Evolutionary conservation across 768 basidiomycete species (phyloP).

Genomic region (Boletales sp.): DNA sequence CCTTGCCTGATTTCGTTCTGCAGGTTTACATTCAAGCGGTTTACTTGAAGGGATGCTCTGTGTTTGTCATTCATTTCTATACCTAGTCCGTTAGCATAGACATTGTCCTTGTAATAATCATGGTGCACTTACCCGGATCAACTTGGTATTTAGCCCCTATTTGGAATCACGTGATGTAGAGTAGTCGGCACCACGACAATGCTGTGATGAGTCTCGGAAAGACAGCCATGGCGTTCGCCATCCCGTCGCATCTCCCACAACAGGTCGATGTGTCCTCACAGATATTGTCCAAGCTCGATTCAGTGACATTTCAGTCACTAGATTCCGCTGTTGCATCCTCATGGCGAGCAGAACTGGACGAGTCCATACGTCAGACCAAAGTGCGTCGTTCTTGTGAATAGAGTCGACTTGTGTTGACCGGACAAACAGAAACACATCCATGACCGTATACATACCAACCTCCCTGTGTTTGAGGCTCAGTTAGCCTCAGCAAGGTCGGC

Average conservation of each 20-base stretch:
- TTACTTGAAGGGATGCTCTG: conserved; percentile 28
- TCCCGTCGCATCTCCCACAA: conserved; percentile 72
- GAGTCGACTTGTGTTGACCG: neutral
- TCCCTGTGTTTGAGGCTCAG: conserved; percentile 63
- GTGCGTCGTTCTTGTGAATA: conserved; percentile 35
- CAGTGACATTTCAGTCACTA: conserved; percentile 53
- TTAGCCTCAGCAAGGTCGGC: conserved; percentile 59
- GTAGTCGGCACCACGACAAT: neutral
- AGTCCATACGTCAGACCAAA: conserved; percentile 67
- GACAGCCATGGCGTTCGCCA: conserved; percentile 63
- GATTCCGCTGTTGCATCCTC: conserved; percentile 58
- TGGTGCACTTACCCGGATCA: neutral
- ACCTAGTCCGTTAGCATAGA: conserved; percentile 29
- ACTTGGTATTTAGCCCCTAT: too few relatives aligned
- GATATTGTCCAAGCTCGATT: conserved; percentile 68
- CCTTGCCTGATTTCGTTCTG: conserved; percentile 1
- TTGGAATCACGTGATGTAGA: conserved; percentile 15
- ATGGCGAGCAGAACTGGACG: conserved; percentile 73
- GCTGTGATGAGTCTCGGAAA: neutral
- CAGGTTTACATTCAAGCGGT: conserved; percentile 87
- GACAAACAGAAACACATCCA: conserved; percentile 58
- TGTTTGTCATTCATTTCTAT: conserved; percentile 9
- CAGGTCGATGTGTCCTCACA: conserved; percentile 68
- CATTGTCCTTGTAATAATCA: conserved; percentile 16
- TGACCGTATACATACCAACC: conserved; percentile 64